Percentiles rank a stretch among this genome's conserved stretches.
phyloP scores from a whole-genome alignment of 768 basidiomycete genomes.

The Pleurotus sapidus region DNA sequence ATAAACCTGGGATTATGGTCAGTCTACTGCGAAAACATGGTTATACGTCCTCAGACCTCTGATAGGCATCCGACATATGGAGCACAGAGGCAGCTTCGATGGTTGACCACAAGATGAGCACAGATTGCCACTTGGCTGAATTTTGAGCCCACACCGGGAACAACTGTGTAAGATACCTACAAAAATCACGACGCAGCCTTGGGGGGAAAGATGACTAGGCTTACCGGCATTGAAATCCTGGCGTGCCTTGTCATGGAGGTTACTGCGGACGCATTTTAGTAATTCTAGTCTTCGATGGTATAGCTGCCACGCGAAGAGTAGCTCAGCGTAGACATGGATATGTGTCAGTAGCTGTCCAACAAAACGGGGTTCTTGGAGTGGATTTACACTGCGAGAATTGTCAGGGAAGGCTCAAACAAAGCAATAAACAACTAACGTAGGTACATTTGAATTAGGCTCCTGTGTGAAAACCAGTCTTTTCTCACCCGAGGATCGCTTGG shows the following conservation, averaged over 20 bases:
- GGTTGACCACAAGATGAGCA: constrained; percentile 44
- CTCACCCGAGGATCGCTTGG: neutral
- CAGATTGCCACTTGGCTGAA: constrained; percentile 28
- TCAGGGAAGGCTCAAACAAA: neutral
- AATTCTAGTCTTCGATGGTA: constrained; percentile 71
- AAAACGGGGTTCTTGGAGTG: neutral
- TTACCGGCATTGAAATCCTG: constrained; percentile 31
- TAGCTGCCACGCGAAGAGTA: constrained; percentile 72
- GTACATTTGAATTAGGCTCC: neutral
- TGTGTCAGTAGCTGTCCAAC: constrained; percentile 31
- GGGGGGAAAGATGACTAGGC: constrained; percentile 10
- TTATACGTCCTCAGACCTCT: constrained; percentile 45
- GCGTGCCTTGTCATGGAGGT: constrained; percentile 12
- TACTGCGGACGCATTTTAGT: constrained; percentile 54
- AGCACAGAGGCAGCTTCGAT: constrained; percentile 52
- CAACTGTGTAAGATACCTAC: constrained; percentile 50
- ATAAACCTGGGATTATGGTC: neutral
- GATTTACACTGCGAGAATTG: neutral
- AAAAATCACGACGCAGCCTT: neutral
- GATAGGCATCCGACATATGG: constrained; percentile 74
- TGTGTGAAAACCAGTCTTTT: neutral
- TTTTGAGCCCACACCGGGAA: constrained; percentile 33
- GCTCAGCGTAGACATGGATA: constrained; percentile 70
- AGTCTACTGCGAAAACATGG: neutral
- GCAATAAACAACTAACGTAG: neutral